Evolutionary conservation across 768 basidiomycete species (phyloP).

Genomic region (Suillus variegatus): DNA sequence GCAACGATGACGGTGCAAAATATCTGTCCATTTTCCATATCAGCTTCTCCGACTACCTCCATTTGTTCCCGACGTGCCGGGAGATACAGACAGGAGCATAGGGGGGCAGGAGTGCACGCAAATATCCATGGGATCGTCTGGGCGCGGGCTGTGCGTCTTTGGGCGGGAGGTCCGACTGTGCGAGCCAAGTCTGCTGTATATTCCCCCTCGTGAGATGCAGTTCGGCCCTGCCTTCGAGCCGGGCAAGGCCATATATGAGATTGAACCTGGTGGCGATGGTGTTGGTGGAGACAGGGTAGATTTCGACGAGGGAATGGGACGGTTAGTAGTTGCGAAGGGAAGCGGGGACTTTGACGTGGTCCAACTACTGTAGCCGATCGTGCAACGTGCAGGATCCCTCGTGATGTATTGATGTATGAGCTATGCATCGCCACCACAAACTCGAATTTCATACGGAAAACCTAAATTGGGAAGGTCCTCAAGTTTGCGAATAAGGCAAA

Average conservation of each 20-base stretch:
- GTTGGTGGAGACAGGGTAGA: constrained; percentile 24
- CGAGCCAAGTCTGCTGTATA: constrained; percentile 23
- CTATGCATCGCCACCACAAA: not conserved
- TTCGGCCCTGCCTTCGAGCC: constrained; percentile 28
- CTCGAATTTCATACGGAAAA: not conserved
- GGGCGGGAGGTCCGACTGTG: constrained; percentile 26
- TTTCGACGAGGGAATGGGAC: constrained; percentile 33
- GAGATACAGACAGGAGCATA: not conserved
- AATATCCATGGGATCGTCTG: constrained; percentile 26
- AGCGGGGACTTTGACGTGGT: constrained; percentile 30
- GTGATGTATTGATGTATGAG: not conserved
- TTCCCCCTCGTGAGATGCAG: constrained; percentile 32
- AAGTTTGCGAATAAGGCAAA: not conserved
- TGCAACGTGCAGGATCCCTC: not conserved
- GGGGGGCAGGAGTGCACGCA: constrained; percentile 13
- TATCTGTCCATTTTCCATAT: constrained; percentile 17
- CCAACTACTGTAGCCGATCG: constrained; percentile 12
- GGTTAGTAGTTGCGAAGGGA: constrained; percentile 28
- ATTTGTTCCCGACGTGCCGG: constrained; percentile 8
- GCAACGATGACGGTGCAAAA: not conserved
- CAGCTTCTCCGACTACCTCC: constrained; percentile 18
- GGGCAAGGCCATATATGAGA: constrained; percentile 19
- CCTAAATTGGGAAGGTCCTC: not conserved
- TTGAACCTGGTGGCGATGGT: constrained; percentile 4
- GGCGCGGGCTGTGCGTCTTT: constrained; percentile 29